These are phyloP conservation scores for Entophlyctis helioformis DNA, from an alignment of 192 early-diverging fungal species.

Conservation along the genomic window DNA sequence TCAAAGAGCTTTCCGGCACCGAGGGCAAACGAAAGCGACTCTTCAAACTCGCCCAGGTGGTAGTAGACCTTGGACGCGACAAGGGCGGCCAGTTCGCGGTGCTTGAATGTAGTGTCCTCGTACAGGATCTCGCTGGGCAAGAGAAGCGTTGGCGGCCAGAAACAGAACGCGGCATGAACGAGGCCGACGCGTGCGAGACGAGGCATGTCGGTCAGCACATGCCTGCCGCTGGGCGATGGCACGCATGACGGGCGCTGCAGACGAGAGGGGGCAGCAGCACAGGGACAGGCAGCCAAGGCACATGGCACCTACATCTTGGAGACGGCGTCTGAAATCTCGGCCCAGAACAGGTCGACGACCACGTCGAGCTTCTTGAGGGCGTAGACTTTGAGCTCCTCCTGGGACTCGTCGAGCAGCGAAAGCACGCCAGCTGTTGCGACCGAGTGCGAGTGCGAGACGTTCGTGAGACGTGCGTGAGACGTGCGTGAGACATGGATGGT, in stretches of 20 bases:
- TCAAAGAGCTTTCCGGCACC: conserved; percentile 88
- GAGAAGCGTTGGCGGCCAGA: too few species aligned
- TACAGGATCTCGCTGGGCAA: conserved; percentile 80
- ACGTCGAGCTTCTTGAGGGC: conserved; percentile 82
- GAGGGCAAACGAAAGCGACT: conserved; percentile 90
- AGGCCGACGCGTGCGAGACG: too few species aligned
- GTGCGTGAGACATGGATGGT: too few species aligned
- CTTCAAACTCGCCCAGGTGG: conserved; percentile 90
- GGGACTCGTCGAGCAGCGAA: conserved; percentile 83
- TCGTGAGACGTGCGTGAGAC: too few species aligned
- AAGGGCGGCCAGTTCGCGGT: conserved; percentile 82
- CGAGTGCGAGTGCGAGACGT: too few species aligned
- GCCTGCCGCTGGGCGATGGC: too few species aligned
- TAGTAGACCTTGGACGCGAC: conserved; percentile 98
- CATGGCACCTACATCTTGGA: conserved; percentile 73
- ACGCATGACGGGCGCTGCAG: too few species aligned
- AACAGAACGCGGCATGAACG: too few species aligned
- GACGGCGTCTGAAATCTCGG: conserved; percentile 90
- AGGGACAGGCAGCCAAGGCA: too few species aligned
- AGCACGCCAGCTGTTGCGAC: conserved; percentile 89
- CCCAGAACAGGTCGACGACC: conserved; percentile 92
- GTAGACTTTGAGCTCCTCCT: conserved; percentile 86
- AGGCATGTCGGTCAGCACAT: too few species aligned
- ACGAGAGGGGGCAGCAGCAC: too few species aligned
- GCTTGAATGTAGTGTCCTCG: conserved; percentile 76